Base-by-base conservation (phyloP, 495 filamentous ascomycete genomes). In the Penicillium angulare region DNA sequence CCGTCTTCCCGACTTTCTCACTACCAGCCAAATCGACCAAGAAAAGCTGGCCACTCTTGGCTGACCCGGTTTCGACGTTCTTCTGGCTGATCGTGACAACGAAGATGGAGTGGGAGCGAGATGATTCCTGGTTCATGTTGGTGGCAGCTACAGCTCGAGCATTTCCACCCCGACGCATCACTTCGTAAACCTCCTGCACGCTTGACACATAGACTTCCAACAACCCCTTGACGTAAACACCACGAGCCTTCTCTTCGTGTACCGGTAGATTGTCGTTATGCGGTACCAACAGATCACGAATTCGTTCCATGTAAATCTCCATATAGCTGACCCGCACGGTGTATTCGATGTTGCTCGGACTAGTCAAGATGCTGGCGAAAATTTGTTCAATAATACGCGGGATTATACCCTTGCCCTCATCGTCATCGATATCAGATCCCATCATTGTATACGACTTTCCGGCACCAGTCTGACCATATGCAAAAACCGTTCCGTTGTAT, bases 381-480 rank as follows among this genome's bases (percentile, higher is more conserved):
- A 98, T 96, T 69, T 98, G 93, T 69, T 97, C 90, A 56, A 97
- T 89, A 56, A 98, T 98, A 55, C 93, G 86, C 27, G 93, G 93
- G 57, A 96, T 98, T 22, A 98, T 89, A 78, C 93, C 93, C 68
- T 89, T 90, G 55, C 84, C 84, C 45, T 84, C 78, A 0, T 91
- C 88, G 69, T 97, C 89, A 59, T 95, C 93, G 67, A 97, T 97
- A 72, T 92, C 92, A 18, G 85, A 86, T 45, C 92, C 92, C 93
- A 97, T 98, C 93, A 98, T 98, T 0, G 92, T 97, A 68, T 92
- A 97, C 13, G 93, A 97, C 75, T 98, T 98, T 70, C 93, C 93
- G 5, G 95, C 92, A 68, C 93, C 93, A 1, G 93, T 98, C 77
- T 98, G 93, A 66, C 93, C 93, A 66, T 98, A 98, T 55, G 93